These are phyloP conservation scores for Cryoendolithus antarcticus DNA, from an alignment of 2,329 filamentous ascomycete species.

Conservation along the genomic window DNA sequence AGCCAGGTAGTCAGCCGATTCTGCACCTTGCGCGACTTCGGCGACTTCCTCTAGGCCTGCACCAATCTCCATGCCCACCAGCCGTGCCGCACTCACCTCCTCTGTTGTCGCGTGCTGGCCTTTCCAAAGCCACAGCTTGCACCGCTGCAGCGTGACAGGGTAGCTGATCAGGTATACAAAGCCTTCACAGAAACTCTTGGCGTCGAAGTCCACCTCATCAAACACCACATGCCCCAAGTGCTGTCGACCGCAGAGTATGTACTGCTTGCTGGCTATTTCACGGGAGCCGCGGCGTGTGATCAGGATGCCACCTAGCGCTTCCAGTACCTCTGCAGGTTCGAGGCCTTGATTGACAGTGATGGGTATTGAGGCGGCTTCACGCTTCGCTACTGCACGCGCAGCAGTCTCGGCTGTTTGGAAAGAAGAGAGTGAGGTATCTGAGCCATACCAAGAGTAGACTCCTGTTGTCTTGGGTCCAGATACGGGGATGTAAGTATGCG, in stretches of 20 bases:
- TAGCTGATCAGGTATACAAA: slow-evolving; percentile 67
- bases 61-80: slow-evolving; percentile 86
- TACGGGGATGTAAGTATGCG: slow-evolving; percentile 57
- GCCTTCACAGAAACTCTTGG: slow-evolving; percentile 67
- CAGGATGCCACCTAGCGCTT: slow-evolving; percentile 80
- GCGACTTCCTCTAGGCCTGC: slow-evolving; percentile 47
- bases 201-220: slow-evolving; percentile 77
- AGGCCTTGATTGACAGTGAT: slow-evolving; percentile 11
- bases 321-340: slow-evolving; percentile 71
- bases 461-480: slow-evolving; percentile 45
- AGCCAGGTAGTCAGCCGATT: slow-evolving; percentile 32
- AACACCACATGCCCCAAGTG: slow-evolving; percentile 80
- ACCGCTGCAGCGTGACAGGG: slow-evolving; percentile 50
- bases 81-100: slow-evolving; percentile 74
- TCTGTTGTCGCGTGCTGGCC: slow-evolving; percentile 75
- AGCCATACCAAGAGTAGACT: no score
- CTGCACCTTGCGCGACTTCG: slow-evolving; percentile 72
- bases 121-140: slow-evolving; percentile 79
- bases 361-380: slow-evolving; percentile 2
- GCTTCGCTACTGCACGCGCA: slow-evolving; percentile 2
- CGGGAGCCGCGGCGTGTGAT: slow-evolving; percentile 68
- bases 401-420: no score
- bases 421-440: no score
- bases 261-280: slow-evolving; percentile 51
- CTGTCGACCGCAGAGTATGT: slow-evolving; percentile 81